These are phyloP conservation scores for Phylloporus sp. DNA, from an alignment of 768 basidiomycete species.

Conservation along the genomic window DNA sequence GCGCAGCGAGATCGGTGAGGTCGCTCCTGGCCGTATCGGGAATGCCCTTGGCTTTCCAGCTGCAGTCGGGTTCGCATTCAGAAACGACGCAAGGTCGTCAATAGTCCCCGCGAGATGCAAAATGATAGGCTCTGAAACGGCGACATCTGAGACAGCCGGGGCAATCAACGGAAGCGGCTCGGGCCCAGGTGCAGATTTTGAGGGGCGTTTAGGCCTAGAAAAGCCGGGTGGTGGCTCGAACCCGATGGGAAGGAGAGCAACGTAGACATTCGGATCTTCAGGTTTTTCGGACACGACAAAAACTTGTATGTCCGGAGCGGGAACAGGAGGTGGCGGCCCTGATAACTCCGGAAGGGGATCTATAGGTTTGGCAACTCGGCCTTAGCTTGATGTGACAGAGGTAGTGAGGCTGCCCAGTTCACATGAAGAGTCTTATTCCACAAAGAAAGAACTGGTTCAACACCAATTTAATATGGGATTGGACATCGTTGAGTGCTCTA, in stretches of 20 bases:
- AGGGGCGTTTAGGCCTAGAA: conserved; percentile 55
- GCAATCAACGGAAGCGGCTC: conserved; percentile 71
- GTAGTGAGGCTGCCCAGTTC: no score
- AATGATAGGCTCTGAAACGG: conserved; percentile 85
- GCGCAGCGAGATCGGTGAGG: conserved; percentile 69
- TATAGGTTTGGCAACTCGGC: conserved; percentile 52
- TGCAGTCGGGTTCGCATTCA: conserved; percentile 68
- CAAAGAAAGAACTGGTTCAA: no score
- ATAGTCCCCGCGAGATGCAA: conserved; percentile 89
- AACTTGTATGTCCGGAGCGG: conserved; percentile 23
- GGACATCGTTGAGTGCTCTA: no score
- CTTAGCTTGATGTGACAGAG: no score
- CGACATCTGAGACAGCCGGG: conserved; percentile 70
- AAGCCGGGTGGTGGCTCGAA: conserved; percentile 94
- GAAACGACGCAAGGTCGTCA: conserved; percentile 83
- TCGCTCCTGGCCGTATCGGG: conserved; percentile 79
- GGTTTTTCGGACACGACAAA: conserved; percentile 23
- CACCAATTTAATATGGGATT: no score
- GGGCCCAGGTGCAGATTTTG: conserved; percentile 22
- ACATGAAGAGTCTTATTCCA: no score
- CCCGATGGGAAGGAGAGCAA: conserved; percentile 79
- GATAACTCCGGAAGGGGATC: conserved; percentile 25
- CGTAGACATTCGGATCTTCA: conserved; percentile 43
- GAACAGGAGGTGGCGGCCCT: conserved; percentile 20
- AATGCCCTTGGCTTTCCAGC: conserved; percentile 65